Evolutionary conservation across 2,329 filamentous ascomycete species (phyloP), one percentile per base, ranked within the genome.

Genomic region (Thermomyces lanuginosus): DNA sequence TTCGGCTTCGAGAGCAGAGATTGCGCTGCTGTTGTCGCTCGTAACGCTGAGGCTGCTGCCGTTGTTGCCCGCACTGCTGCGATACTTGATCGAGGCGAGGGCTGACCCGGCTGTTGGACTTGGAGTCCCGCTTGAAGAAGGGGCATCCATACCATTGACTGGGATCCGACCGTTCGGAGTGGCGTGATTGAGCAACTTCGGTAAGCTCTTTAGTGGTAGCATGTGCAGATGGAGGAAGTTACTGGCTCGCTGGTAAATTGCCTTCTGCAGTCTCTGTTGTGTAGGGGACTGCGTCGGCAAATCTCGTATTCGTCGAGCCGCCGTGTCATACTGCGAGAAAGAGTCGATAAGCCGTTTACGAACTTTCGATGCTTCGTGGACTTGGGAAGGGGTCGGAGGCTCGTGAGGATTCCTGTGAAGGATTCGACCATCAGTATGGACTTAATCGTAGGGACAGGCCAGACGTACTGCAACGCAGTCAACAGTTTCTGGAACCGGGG

Each of bases 341-440:
- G 81, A 78, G 42, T 92, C 84, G 32, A 82, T 84, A 1, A 93
- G 63, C 12, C 83, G 69, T 49, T 82, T 91, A n/a, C 84, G 76
- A 7, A 91, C 77, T 52, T 89, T 91, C 22, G 76, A 75, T 0
- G 84, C 84, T 40, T 92, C 83, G 28, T 79, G 67, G 22, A 92
- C 72, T 46, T 92, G 80, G 4, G 70, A 61, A 5, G 68, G 61
- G 2, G 71, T 62, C 1, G 73, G 73, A 8, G 74, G 70, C 21
- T 66, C 66, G 14, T 72, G 68, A 0, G 72, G 70, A 39, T 78
- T 70, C 49, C 58, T 62, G 26, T 19, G 14, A 28, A 10, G 8
- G 17, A 5, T 5, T 8, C 2, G 14, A 6, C 25, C 28, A 21
- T 12, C 8, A 24, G 6, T 22, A 13, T 18, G 14, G 3, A 19